phyloP scores from a whole-genome alignment of 495 filamentous ascomycete species.

The Rostrohypoxylon terebratum region DNA sequence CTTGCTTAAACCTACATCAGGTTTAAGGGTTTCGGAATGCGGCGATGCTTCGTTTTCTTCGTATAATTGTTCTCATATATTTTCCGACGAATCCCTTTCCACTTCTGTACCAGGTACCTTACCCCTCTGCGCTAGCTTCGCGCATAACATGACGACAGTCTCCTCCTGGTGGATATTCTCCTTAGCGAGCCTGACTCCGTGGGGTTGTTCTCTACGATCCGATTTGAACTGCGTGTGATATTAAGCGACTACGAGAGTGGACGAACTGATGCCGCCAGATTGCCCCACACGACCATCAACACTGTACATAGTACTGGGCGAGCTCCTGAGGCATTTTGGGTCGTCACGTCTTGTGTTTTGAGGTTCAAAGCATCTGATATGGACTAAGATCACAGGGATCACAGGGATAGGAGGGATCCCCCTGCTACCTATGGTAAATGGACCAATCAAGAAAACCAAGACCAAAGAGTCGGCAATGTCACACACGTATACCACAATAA shows the following conservation, averaged over 20 bases:
- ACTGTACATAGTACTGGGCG: conserved; percentile 13
- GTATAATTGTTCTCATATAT: neutral
- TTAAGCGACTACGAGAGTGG: conserved; percentile 5
- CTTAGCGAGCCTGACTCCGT: conserved; percentile 16
- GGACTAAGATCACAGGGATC: conserved; percentile 31
- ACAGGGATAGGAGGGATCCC: conserved; percentile 23
- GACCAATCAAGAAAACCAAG: conserved; percentile 25
- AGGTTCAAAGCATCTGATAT: conserved; percentile 35
- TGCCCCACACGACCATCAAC: conserved; percentile 19
- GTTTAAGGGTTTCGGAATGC: neutral
- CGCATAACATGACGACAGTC: conserved; percentile 20
- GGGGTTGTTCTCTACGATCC: conserved; percentile 23
- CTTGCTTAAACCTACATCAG: conserved; percentile 14
- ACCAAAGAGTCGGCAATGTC: conserved; percentile 30
- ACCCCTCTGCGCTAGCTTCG: neutral
- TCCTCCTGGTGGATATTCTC: neutral
- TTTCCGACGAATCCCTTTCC: neutral
- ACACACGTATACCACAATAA: conserved; percentile 20
- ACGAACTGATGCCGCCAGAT: conserved; percentile 18
- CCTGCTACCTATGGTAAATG: conserved; percentile 3
- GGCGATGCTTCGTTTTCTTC: neutral
- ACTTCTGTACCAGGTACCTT: conserved; percentile 1
- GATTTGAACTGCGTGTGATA: conserved; percentile 17
- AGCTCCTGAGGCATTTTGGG: conserved; percentile 35
- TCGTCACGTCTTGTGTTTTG: conserved; percentile 42